Percentiles rank a stretch among this genome's conserved stretches.
phyloP scores from a whole-genome alignment of 805 yeast genomes.

The Lipomyces yamadae region DNA sequence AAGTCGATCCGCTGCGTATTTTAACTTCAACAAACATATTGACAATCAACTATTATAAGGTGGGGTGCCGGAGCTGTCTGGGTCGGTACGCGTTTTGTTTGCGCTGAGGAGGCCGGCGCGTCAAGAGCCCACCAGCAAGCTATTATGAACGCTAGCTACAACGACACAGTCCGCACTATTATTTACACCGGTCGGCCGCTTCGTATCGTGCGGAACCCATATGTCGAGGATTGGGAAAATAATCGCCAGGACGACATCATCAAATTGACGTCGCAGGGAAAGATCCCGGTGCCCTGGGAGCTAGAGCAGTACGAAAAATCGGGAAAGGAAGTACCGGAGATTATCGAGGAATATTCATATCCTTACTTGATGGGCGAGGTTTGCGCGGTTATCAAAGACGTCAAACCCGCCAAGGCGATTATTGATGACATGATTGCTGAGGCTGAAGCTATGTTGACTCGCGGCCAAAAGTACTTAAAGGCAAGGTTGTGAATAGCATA shows the following conservation, averaged over 20 bases:
- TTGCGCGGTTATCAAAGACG: constrained; percentile 37
- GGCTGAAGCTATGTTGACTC: constrained; percentile 31
- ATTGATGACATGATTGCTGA: constrained; percentile 40
- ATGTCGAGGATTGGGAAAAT: constrained; percentile 39
- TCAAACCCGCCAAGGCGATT: constrained; percentile 40
- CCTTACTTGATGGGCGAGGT: constrained; percentile 43
- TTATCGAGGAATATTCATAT: constrained; percentile 32
- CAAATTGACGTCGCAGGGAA: constrained; percentile 36
- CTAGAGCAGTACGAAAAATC: constrained; percentile 35
- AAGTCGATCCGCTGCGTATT: neutral
- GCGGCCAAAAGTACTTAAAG: constrained; percentile 20
- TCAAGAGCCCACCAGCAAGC: constrained; percentile 38
- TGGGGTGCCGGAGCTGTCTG: constrained; percentile 41
- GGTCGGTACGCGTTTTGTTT: constrained; percentile 43
- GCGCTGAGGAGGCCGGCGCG: constrained; percentile 42
- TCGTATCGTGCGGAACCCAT: constrained; percentile 38
- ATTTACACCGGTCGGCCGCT: constrained; percentile 42
- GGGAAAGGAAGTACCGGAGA: constrained; percentile 36
- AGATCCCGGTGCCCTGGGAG: constrained; percentile 39
- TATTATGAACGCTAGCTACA: constrained; percentile 34
- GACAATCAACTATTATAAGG: neutral
- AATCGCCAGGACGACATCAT: constrained; percentile 40
- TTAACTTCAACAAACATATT: no score
- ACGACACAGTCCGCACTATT: constrained; percentile 39
- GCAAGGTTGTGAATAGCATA: constrained; percentile 20